Conservation (phyloP, 768 basidiomycete species). For the Suillus lakei region DNA sequence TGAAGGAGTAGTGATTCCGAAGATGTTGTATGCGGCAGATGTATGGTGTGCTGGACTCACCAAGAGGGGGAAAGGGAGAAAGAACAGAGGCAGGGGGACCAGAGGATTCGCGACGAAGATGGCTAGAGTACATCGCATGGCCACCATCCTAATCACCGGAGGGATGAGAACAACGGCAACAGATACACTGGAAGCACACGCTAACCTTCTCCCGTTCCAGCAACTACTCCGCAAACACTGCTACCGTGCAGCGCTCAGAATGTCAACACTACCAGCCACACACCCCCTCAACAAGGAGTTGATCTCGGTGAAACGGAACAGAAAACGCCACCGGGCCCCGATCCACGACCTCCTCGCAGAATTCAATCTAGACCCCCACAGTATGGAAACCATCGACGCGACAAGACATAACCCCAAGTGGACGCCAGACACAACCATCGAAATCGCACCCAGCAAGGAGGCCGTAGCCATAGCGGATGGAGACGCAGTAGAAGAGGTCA, state of each 20-base stretch:
- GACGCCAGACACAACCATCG: constrained; percentile 6
- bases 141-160: constrained; percentile 15
- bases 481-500: background rate
- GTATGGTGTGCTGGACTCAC: constrained; percentile 17
- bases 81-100: background rate
- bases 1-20: constrained; percentile 12
- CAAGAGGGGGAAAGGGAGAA: background rate
- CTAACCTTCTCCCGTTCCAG: constrained; percentile 21
- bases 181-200: constrained; percentile 22
- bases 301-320: background rate
- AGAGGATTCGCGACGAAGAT: constrained; percentile 7
- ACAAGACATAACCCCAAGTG: constrained; percentile 14
- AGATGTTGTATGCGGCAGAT: constrained; percentile 16
- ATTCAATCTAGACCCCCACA: constrained; percentile 10
- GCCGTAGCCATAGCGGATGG: background rate
- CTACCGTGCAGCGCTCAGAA: constrained; percentile 1
- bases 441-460: constrained; percentile 7
- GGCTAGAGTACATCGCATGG: constrained; percentile 2
- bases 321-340: background rate
- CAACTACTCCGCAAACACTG: constrained; percentile 10
- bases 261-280: too few species aligned
- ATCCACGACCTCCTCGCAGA: background rate
- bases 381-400: constrained; percentile 21
- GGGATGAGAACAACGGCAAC: constrained; percentile 18
- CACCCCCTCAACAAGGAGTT: too few species aligned